These are phyloP conservation scores for Rhododendron griersonianum DNA, from an alignment of 148 eudicot species.

Conservation along the genomic window DNA sequence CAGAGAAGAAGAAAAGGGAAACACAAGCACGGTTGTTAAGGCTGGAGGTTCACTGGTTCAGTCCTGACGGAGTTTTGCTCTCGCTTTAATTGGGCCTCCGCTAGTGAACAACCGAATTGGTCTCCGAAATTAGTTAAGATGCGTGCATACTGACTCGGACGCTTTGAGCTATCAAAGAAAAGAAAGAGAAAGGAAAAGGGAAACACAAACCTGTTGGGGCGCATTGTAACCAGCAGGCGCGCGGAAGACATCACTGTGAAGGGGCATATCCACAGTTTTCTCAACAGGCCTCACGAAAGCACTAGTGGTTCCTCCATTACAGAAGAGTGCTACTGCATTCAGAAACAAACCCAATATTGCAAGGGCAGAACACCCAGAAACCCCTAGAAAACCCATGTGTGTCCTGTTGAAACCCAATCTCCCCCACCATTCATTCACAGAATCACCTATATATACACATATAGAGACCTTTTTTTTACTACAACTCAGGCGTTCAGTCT, in stretches of 20 bases:
- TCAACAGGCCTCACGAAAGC: constrained; percentile 29
- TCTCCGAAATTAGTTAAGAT: no score
- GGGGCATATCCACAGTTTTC: constrained; percentile 51
- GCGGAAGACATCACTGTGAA: constrained; percentile 50
- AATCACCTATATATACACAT: not conserved
- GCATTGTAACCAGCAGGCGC: constrained; percentile 61
- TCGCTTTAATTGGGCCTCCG: no score
- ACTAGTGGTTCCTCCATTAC: constrained; percentile 41
- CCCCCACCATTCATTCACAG: not conserved
- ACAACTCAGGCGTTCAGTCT: no score
- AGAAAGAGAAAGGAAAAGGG: no score
- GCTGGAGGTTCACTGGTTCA: no score
- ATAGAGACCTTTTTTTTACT: no score
- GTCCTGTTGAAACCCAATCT: not conserved
- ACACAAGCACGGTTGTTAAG: no score
- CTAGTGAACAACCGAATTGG: no score
- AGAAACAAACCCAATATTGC: constrained; percentile 10
- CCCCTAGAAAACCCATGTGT: not conserved
- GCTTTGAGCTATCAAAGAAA: no score
- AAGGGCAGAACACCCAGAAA: not conserved
- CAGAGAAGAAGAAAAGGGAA: not conserved
- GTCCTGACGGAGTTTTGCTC: no score
- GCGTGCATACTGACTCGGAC: no score
- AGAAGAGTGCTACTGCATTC: constrained; percentile 13
- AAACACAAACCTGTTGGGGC: constrained; percentile 54